Evolutionary conservation across 805 yeast species (phyloP), one percentile per base, ranked within the genome.

Genomic region (Cyberlindnera samutprakarnensis): DNA sequence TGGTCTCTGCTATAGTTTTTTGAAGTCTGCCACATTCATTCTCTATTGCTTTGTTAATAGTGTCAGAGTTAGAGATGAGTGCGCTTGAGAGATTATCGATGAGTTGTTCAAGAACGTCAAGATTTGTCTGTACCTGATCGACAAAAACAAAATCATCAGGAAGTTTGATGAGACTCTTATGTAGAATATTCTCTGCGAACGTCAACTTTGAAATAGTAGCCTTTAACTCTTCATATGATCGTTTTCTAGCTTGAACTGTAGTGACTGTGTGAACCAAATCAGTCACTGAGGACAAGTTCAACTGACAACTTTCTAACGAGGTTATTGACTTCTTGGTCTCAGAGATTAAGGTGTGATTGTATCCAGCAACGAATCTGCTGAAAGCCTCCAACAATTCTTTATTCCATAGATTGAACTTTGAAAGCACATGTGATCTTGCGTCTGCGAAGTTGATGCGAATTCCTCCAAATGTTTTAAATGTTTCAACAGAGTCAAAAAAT

Each of bases 361-460:
- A 34, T 1, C 43, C 38, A 6, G 46, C 48, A 24, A 78, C 45
- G 14, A 56, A 44, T 2, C 47, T 53, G 4, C 72, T 56, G 53
- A 76, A 70, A 19, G 51, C 51, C 2, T 42, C 38, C 7, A 68
- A 26, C 6, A 76, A 48, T 3, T 62, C 62, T 25, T 56, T 59
- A 39, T 75, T 80, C 74, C 85, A 80, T 3, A 49, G 41, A 36
- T 76, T 80, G 56, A 71, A 78, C 43, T 70, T 74, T 3, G 75
- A 51, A 23, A 56, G 58, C 6, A 76, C 62, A 23, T 74, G 56
- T 0, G 68, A 49, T 37, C 75, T 81, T 2, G 78, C 78, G 12
- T 66, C 67, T 7, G 66, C 63, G 46, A 64, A 72, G 25, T 70
- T 64, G 23, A 83, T 51, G 0, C 37, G 28, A 10, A 64, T 35